These are phyloP conservation scores for Cyclotella cryptica DNA, from an alignment of 108 stramenopile species.

Conservation along the genomic window DNA sequence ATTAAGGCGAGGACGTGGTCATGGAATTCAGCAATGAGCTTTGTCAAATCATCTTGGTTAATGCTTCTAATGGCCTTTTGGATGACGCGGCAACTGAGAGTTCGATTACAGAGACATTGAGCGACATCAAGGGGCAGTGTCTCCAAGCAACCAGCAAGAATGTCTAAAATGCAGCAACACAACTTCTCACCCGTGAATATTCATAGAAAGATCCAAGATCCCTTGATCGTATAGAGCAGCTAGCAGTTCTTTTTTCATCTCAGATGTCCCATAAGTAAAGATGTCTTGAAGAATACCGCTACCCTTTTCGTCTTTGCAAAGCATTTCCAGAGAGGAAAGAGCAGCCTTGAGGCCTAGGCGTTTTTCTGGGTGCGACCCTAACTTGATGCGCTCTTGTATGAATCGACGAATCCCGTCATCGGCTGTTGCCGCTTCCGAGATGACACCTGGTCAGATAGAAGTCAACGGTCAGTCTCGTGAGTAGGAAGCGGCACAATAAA, in stretches of 20 bases:
- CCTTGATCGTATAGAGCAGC: constrained; percentile 65
- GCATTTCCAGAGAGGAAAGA: constrained; percentile 58
- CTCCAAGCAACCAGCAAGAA: not conserved
- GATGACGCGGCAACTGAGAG: constrained; percentile 88
- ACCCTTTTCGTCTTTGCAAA: constrained; percentile 84
- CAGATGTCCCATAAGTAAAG: constrained; percentile 83
- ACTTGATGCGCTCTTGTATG: constrained; percentile 91
- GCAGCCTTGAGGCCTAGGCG: constrained; percentile 81
- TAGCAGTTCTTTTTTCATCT: constrained; percentile 70
- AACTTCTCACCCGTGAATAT: constrained; percentile 82
- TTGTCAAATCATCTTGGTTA: constrained; percentile 67
- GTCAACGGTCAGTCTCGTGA: not conserved
- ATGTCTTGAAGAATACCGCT: constrained; percentile 88
- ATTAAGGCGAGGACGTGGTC: constrained; percentile 86
- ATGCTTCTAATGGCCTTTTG: constrained; percentile 90
- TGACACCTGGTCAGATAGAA: constrained; percentile 22
- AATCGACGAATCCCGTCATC: constrained; percentile 74
- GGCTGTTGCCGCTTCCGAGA: constrained; percentile 32
- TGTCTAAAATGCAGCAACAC: not conserved
- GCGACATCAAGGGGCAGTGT: not conserved
- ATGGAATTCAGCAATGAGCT: constrained; percentile 82
- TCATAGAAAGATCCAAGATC: constrained; percentile 73
- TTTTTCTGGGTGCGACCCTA: constrained; percentile 74
- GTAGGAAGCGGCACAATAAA: not conserved
- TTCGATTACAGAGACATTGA: constrained; percentile 5